Percentiles rank a stretch among this genome's conserved stretches.
phyloP scores from a whole-genome alignment of 495 filamentous ascomycete genomes.

The Corynascus novoguineensis region DNA sequence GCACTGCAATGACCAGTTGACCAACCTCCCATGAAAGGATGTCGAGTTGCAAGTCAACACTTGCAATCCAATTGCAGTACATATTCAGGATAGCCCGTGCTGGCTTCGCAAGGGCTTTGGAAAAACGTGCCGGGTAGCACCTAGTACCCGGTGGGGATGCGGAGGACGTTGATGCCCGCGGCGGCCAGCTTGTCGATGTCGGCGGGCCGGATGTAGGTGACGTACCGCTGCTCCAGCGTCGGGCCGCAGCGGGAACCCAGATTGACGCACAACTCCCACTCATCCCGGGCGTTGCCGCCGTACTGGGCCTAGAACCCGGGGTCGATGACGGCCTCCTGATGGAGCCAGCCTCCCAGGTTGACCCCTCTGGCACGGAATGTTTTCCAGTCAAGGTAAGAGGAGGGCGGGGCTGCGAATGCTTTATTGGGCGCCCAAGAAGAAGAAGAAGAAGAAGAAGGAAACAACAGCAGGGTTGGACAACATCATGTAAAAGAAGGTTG shows the following conservation, averaged over 20 bases:
- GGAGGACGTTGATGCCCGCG: not conserved
- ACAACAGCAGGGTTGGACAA: not conserved
- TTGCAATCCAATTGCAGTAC: too few species aligned
- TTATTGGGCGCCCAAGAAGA: not conserved
- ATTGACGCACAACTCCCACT: not conserved
- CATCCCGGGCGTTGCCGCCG: not conserved
- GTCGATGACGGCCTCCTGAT: not conserved
- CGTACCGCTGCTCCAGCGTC: not conserved
- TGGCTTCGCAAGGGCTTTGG: too few species aligned
- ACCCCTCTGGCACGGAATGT: not conserved
- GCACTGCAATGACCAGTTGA: too few species aligned
- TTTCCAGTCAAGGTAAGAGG: not conserved
- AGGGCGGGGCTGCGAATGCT: not conserved
- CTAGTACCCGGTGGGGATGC: not conserved
- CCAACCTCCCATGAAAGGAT: too few species aligned
- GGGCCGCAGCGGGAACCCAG: not conserved
- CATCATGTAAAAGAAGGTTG: not conserved
- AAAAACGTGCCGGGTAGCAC: too few species aligned
- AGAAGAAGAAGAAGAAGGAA: not conserved
- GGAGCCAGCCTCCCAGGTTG: not conserved
- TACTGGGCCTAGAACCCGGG: not conserved
- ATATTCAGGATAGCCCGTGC: too few species aligned
- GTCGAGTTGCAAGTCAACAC: too few species aligned
- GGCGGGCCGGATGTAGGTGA: not conserved
- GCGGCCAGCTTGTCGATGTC: not conserved